Conservation (phyloP, 345 rosid species). For the Lenwebbia sp. region DNA sequence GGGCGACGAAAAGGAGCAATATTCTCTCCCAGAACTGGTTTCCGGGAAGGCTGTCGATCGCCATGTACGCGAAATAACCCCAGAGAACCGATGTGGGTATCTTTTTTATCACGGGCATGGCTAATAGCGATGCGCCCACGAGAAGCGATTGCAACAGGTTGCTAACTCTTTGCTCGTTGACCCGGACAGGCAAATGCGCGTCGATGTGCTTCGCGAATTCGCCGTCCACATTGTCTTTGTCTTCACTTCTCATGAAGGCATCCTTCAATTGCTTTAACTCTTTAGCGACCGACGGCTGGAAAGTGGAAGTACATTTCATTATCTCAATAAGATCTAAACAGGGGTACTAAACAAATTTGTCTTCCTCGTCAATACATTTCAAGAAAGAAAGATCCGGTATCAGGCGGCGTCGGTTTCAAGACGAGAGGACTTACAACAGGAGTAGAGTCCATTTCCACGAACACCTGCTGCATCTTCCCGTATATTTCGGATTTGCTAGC, state of each 20-base stretch:
- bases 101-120: constrained; percentile 15
- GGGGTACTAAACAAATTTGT: not conserved
- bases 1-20: constrained; percentile 10
- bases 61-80: constrained; percentile 36
- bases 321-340: not conserved
- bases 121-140: constrained; percentile 9
- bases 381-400: not conserved
- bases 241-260: constrained; percentile 12
- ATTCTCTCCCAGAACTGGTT: constrained; percentile 34
- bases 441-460: constrained; percentile 14
- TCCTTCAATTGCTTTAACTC: constrained; percentile 23
- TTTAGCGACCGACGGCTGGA: constrained; percentile 7
- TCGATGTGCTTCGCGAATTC: constrained; percentile 19
- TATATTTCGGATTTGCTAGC: constrained; percentile 21
- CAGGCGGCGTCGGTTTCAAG: not conserved
- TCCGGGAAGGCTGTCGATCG: constrained; percentile 29
- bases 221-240: not conserved
- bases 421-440: constrained; percentile 3
- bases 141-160: constrained; percentile 16
- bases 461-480: constrained; percentile 24
- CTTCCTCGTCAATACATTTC: not conserved
- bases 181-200: constrained; percentile 20
- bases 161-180: constrained; percentile 25
- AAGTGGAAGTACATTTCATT: not conserved
- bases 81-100: constrained; percentile 30